Evolutionary conservation across 257 asterid genomes (phyloP).

Genomic region (Schizonepeta tenuifolia): DNA sequence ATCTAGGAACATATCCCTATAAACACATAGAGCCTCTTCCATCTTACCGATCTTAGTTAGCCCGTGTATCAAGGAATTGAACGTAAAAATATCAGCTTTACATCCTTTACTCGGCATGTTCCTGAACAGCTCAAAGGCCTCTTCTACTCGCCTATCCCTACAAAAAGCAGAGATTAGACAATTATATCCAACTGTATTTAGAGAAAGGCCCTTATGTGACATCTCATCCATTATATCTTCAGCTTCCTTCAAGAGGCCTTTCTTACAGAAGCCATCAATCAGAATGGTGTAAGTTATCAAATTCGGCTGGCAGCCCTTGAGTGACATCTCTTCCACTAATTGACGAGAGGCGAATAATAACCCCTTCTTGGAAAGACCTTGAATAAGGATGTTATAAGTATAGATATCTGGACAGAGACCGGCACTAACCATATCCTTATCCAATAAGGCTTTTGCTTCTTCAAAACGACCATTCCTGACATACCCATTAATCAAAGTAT

Average conservation of each 20-base stretch:
- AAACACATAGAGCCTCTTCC: conserved; percentile 70
- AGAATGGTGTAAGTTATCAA: conserved; percentile 72
- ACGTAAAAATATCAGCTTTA: conserved; percentile 71
- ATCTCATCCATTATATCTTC: conserved; percentile 57
- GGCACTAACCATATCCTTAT: conserved; percentile 44
- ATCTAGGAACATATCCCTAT: conserved; percentile 71
- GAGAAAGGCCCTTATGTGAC: conserved; percentile 57
- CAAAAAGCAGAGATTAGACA: conserved; percentile 78
- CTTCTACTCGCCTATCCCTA: conserved; percentile 60
- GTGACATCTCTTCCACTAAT: conserved; percentile 54
- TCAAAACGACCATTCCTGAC: conserved; percentile 52
- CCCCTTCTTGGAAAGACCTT: conserved; percentile 77
- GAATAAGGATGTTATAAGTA: conserved; percentile 74
- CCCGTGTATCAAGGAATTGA: conserved; percentile 76
- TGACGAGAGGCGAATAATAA: conserved; percentile 63
- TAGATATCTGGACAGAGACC: conserved; percentile 74
- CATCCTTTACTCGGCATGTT: conserved; percentile 63
- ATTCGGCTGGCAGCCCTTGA: conserved; percentile 60
- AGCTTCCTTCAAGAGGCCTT: conserved; percentile 72
- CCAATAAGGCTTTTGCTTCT: conserved; percentile 71
- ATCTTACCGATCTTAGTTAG: conserved; percentile 56
- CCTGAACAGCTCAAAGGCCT: conserved; percentile 54
- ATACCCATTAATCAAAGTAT: conserved; percentile 76
- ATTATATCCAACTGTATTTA: conserved; percentile 80
- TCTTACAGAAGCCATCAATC: conserved; percentile 75